Conservation (phyloP, 371 early-diverging fungal species). For the Umbelopsis sp. region DNA sequence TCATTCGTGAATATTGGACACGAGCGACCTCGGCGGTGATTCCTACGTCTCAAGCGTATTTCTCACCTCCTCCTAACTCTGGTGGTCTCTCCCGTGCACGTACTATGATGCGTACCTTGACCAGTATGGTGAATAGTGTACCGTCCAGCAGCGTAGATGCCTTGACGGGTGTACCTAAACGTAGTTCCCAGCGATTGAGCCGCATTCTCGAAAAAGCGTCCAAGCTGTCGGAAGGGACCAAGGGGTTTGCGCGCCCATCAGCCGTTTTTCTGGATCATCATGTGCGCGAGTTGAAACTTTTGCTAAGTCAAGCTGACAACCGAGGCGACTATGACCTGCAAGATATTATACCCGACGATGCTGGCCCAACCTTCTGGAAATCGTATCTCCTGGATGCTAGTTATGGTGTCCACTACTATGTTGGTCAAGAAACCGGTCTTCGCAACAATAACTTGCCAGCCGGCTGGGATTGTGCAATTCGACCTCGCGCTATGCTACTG, state of each 20-base stretch:
- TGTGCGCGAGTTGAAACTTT: not conserved
- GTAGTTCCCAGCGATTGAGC: conserved; percentile 43
- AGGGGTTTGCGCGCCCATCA: not conserved
- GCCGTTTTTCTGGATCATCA: not conserved
- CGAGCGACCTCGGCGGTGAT: conserved; percentile 33
- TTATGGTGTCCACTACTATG: conserved; percentile 55
- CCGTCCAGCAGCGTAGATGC: not conserved
- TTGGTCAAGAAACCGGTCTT: conserved; percentile 37
- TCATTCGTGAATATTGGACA: conserved; percentile 52
- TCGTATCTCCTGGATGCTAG: conserved; percentile 46
- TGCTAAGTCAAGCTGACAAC: not conserved
- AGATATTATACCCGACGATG: conserved; percentile 39
- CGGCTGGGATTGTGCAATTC: conserved; percentile 47
- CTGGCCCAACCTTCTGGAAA: conserved; percentile 40
- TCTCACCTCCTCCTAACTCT: conserved; percentile 20
- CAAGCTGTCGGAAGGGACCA: conserved; percentile 20
- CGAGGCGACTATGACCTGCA: conserved; percentile 30
- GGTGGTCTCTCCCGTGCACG: conserved; percentile 46
- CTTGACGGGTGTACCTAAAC: conserved; percentile 25
- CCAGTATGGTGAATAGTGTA: conserved; percentile 25
- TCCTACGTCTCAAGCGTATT: conserved; percentile 34
- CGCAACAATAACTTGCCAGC: conserved; percentile 37
- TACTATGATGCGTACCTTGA: conserved; percentile 48
- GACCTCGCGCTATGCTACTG: conserved; percentile 3
- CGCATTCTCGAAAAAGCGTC: conserved; percentile 46